These are phyloP conservation scores for Striga hermonthica DNA, from an alignment of 305 asterid genomes.

Conservation along the genomic window DNA sequence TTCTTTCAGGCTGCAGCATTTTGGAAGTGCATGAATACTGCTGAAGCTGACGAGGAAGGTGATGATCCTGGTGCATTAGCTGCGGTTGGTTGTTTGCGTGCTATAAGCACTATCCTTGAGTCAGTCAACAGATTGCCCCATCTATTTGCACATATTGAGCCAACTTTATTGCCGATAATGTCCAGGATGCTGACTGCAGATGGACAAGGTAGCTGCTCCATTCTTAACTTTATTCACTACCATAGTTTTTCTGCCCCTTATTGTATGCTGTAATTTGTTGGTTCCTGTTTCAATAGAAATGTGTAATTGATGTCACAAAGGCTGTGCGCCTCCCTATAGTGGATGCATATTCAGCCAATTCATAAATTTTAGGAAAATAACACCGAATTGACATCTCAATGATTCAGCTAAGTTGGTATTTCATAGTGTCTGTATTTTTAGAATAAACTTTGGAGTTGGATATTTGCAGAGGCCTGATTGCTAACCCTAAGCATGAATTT, in stretches of 20 bases:
- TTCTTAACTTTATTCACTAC: conserved; percentile 14
- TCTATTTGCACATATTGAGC: conserved; percentile 84
- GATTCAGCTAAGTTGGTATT: too few relatives aligned
- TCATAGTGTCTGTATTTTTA: too few relatives aligned
- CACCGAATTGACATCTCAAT: too few relatives aligned
- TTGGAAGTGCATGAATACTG: conserved; percentile 92
- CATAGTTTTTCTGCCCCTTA: conserved; percentile 1
- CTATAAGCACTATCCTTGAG: conserved; percentile 98
- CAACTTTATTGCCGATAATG: conserved; percentile 92
- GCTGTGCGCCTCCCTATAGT: neutral
- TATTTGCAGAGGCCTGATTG: neutral
- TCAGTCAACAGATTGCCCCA: conserved; percentile 89
- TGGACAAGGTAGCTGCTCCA: conserved; percentile 72
- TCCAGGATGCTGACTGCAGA: conserved; percentile 93
- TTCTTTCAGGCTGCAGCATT: conserved; percentile 85
- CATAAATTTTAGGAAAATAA: neutral
- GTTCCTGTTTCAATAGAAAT: neutral
- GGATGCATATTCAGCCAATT: neutral
- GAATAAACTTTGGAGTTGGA: too few relatives aligned
- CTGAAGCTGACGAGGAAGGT: conserved; percentile 96
- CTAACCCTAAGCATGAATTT: conserved; percentile 3
- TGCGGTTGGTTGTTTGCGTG: conserved; percentile 99
- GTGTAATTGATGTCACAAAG: conserved; percentile 6
- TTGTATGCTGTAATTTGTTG: neutral
- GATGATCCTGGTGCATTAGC: conserved; percentile 99